Percentiles rank a stretch among this genome's conserved stretches.
phyloP scores from a whole-genome alignment of 2,329 filamentous ascomycete species.

The Aspergillus ruber region DNA sequence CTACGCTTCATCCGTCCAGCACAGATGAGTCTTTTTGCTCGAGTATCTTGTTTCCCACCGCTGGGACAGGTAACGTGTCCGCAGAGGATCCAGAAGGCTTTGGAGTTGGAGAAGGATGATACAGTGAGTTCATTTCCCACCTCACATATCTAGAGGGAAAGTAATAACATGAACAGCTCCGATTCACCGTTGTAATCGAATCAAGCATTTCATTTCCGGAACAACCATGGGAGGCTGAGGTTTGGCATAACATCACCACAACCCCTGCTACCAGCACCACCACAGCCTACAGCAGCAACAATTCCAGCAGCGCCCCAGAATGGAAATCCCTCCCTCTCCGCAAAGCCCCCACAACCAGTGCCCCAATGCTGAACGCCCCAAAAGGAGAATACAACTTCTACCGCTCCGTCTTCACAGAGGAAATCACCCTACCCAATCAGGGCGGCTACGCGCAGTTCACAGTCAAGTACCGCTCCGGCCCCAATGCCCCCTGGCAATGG shows the following conservation, averaged over 20 bases:
- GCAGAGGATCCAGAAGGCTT: conserved; percentile 29
- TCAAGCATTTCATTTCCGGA: conserved; percentile 50
- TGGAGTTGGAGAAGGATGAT: conserved; percentile 13
- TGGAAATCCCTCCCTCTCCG: conserved; percentile 56
- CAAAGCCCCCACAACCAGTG: conserved; percentile 18
- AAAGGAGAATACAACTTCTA: conserved; percentile 17
- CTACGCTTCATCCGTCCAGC: conserved; percentile 30
- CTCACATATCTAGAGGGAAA: no score
- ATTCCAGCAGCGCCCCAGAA: conserved; percentile 15
- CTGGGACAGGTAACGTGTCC: conserved; percentile 67
- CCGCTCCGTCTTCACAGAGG: conserved; percentile 29
- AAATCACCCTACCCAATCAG: conserved; percentile 21
- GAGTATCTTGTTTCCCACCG: conserved; percentile 60
- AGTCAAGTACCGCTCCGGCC: conserved; percentile 35
- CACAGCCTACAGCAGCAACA: conserved; percentile 31
- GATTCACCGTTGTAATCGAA: conserved; percentile 65
- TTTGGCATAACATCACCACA: conserved; percentile 65
- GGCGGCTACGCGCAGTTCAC: conserved; percentile 35
- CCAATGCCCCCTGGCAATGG: conserved; percentile 38
- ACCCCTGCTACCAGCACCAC: conserved; percentile 26
- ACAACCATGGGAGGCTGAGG: conserved; percentile 62
- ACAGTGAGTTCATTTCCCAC: no score
- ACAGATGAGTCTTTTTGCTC: conserved; percentile 47
- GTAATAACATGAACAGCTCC: conserved; percentile 36
- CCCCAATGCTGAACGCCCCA: conserved; percentile 22